Conservation (phyloP, 2,329 filamentous ascomycete species). For the Gaeumannomyces tritici region DNA sequence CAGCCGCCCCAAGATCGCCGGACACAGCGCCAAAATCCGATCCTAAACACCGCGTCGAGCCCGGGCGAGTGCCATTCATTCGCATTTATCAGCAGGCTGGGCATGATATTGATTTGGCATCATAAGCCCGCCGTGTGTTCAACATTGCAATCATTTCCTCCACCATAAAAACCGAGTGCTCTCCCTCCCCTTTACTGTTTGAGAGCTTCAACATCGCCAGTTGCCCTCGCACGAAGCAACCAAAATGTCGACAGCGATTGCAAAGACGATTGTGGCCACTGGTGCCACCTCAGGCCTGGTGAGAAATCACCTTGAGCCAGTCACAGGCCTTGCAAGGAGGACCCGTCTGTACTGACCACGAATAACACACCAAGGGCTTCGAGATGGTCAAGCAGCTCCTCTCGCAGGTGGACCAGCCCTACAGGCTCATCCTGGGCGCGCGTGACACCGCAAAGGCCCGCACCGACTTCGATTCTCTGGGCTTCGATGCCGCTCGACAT, state of each 20-base stretch:
- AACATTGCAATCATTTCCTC: too few species aligned
- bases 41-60: too few species aligned
- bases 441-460: slow-evolving; percentile 1
- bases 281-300: slow-evolving; percentile 5
- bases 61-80: too few species aligned
- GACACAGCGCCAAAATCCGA: too few species aligned
- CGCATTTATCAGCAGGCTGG: too few species aligned
- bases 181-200: too few species aligned
- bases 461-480: slow-evolving; percentile 2
- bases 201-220: too few species aligned
- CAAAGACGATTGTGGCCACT: slow-evolving; percentile 6
- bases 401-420: not conserved
- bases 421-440: slow-evolving; percentile 7
- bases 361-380: slow-evolving; percentile 2
- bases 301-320: not conserved
- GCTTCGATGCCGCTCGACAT: slow-evolving; percentile 14
- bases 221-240: not conserved
- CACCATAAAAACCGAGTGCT: too few species aligned
- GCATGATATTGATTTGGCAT: too few species aligned
- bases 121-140: too few species aligned
- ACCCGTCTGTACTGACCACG: not conserved
- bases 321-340: not conserved
- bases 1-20: too few species aligned
- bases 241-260: not conserved
- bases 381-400: slow-evolving; percentile 18